Percentiles rank a stretch among this genome's conserved stretches.
Evolutionary conservation across 306 rosid genomes (phyloP).

Genomic region (Quercus robur): DNA sequence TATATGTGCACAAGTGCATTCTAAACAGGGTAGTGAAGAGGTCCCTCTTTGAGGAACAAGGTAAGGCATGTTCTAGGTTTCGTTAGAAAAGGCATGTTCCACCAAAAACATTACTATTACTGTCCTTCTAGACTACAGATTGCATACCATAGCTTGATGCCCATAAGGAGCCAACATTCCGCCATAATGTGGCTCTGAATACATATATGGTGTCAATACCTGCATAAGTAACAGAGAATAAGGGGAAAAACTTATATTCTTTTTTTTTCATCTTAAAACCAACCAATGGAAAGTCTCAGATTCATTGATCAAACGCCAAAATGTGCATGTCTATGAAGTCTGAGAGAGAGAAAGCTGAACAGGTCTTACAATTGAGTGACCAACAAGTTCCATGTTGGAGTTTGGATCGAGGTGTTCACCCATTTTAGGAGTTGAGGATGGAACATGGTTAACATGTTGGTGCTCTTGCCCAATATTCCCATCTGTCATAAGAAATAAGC

Average conservation of each 20-base stretch:
- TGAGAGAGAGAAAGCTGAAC: slow-evolving; percentile 14
- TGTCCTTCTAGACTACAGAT: background rate
- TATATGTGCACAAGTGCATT: background rate
- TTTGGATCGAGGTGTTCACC: slow-evolving; percentile 49
- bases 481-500: slow-evolving; percentile 35
- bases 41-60: background rate
- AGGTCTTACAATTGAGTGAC: slow-evolving; percentile 71
- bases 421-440: slow-evolving; percentile 36
- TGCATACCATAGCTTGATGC: slow-evolving; percentile 57
- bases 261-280: slow-evolving; percentile 4
- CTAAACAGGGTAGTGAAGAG: background rate
- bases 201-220: slow-evolving; percentile 65
- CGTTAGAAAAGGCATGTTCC: background rate
- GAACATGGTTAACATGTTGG: slow-evolving; percentile 30
- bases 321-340: background rate
- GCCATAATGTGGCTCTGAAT: slow-evolving; percentile 59
- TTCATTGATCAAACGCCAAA: slow-evolving; percentile 1
- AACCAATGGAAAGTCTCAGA: slow-evolving; percentile 2
- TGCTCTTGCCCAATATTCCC: slow-evolving; percentile 34
- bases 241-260: slow-evolving; percentile 20
- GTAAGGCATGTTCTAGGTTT: background rate
- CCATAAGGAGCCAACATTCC: slow-evolving; percentile 52
- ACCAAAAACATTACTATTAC: background rate
- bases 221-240: slow-evolving; percentile 30
- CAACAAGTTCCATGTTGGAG: slow-evolving; percentile 54